A percentile compares a stretch with the other conserved stretches of the same genome.
Conservation (phyloP, 2,329 filamentous ascomycete species). For the Fusarium fujikuroi region DNA sequence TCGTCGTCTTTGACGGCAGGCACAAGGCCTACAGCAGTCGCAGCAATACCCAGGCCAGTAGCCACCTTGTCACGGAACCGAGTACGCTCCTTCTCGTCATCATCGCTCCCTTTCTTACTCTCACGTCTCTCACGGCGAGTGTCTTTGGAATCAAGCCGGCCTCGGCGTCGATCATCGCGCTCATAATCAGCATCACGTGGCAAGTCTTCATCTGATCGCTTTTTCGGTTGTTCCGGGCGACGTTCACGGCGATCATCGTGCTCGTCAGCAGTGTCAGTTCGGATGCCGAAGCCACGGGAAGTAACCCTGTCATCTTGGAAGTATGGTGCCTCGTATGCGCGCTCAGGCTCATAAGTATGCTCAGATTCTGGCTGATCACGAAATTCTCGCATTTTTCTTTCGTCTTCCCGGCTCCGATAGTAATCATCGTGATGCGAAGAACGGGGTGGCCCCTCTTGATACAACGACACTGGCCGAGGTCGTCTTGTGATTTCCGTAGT, state of each 20-base stretch:
- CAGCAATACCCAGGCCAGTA: conserved; percentile 60
- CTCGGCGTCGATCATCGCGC: conserved; percentile 45
- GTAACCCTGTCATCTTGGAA: conserved; percentile 60
- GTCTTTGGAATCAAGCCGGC: conserved; percentile 41
- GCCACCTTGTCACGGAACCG: conserved; percentile 61
- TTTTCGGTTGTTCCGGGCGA: conserved; percentile 47
- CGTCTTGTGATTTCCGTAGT: conserved; percentile 44
- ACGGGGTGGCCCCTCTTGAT: conserved; percentile 60
- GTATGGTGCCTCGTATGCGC: conserved; percentile 44
- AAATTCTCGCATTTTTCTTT: conserved; percentile 55
- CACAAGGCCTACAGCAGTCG: conserved; percentile 59
- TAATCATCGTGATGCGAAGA: conserved; percentile 59
- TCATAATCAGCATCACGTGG: conserved; percentile 45
- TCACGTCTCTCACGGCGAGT: conserved; percentile 47
- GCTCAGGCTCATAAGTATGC: conserved; percentile 41
- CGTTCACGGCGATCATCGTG: conserved; percentile 57
- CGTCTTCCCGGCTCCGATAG: conserved; percentile 61
- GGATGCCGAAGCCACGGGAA: conserved; percentile 64
- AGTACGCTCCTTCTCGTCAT: conserved; percentile 55
- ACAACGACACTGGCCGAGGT: conserved; percentile 62
- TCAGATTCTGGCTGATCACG: conserved; percentile 55
- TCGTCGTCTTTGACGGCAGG: conserved; percentile 53
- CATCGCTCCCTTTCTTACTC: conserved; percentile 46
- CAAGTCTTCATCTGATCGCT: conserved; percentile 47
- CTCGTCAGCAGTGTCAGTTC: conserved; percentile 53